Evolutionary conservation across 2,329 filamentous ascomycete species (phyloP), one percentile per base, ranked within the genome.

Genomic region (Exserohilum rostratum): DNA sequence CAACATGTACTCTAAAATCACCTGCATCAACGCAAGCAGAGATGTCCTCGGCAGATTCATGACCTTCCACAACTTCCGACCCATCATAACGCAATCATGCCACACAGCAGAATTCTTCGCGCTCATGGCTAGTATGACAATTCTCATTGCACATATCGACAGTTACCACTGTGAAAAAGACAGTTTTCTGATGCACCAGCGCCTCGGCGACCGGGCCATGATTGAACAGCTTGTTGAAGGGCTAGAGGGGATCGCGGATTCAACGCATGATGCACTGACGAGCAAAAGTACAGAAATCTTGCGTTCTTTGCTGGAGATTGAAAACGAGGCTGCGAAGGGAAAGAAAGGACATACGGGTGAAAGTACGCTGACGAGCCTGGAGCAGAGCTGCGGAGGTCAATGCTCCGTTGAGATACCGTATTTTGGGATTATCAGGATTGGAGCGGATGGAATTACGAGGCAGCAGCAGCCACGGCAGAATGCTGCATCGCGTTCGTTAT

Each of bases 401-500:
- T 47, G 55, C n/a, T 45, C 35, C 7, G 34, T 55, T 11, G 15
- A 38, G 3, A 66, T 71, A 33, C 70, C 70, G 2, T 74, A 70
- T 50, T 70, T 73, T 55, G 70, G 72, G 7, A 65, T 64, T 20
- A 65, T 75, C 48, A 69, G 60, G 15, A 72, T 76, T 53, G 55
- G 62, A 1, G 64, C 61, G 11, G 60, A 64, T n/a, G 60, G 62
- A 2, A 49, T 55, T 34, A 52, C 47, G 0, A 52, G 33, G 22
- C 20, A 55, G 5, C 22, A 25, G 22, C 22, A 25, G 22, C 22
- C 22, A 25, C 7, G 22, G 4, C 22, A 25, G 22, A 25, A 25
- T 25, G 22, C 22, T 25, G 22, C 22, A 10, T 13, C 52, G 5
- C 9, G 17, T 6, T 30, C 10, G 2, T n/a, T 29, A 10, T 42